Evolutionary conservation across 2,329 filamentous ascomycete species (phyloP), one percentile per base, ranked within the genome.

Genomic region (Xylariaceae sp.): DNA sequence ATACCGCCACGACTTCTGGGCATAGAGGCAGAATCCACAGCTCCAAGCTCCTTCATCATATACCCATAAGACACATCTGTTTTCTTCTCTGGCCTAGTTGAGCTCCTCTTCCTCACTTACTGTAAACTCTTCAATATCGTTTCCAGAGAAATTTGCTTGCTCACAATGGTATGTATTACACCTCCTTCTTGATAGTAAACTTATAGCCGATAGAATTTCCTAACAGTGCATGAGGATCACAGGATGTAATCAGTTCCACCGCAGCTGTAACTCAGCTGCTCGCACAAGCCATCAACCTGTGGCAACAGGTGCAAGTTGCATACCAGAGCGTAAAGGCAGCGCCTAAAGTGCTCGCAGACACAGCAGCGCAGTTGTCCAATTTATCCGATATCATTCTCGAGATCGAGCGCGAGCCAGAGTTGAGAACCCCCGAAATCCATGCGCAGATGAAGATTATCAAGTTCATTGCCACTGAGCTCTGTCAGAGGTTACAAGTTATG

Each of bases 251-350:
- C 23, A 8, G 49, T 23, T 37, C 49, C 16, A 24, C 16, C 16
- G 49, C 40, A n/a, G 21, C 49, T 16, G 40, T 53, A 14, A 17
- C 39, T 6, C 49, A 53, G 40, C 19, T 53, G 21, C 49, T 53
- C 17, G 23, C 31, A 8, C 49, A 53, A 53, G 49, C 49, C 31
- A 53, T 53, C 17, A 16, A n/a, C 6, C 40, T 53, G 2, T 53
- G 49, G 49, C 49, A 53, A 23, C 49, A 53, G 29, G 3, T 53
- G 16, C 29, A 41, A 29, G 12, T 12, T 1, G 16, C 49, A 23
- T 33, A 24, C 16, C 40, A 53, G 4, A n/a, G n/a, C 6, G 39
- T 45, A 33, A 45, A 53, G 31, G 19, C 40, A 21, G 14, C 14
- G 7, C 40, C 40, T 3, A 37, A 53, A 16, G 7, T 45, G 11